Conservation (phyloP, 345 rosid genomes). For the Durio zibethinus region DNA sequence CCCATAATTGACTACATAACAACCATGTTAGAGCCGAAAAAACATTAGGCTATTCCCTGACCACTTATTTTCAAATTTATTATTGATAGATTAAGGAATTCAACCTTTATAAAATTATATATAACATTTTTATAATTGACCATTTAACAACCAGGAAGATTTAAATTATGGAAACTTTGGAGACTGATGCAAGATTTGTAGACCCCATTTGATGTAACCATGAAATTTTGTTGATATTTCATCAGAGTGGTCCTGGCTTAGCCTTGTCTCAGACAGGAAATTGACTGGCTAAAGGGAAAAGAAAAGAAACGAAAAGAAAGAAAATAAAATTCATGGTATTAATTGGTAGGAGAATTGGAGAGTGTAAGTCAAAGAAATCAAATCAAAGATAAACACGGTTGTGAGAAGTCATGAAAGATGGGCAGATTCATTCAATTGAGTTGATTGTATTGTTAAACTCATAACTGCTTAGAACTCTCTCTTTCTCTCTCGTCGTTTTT, state of each 20-base stretch:
- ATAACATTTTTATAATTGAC: neutral
- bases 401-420: constrained; percentile 26
- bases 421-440: constrained; percentile 25
- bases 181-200: constrained; percentile 1
- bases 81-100: neutral
- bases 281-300: neutral
- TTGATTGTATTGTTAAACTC: constrained; percentile 9
- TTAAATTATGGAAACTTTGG: neutral
- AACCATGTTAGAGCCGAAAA: neutral
- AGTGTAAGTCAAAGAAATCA: constrained; percentile 15
- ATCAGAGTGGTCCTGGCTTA: neutral
- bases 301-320: neutral
- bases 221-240: too few relatives aligned
- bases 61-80: neutral
- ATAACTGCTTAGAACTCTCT: neutral
- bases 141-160: neutral
- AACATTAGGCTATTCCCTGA: neutral
- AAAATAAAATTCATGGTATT: too few relatives aligned
- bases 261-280: neutral
- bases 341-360: neutral
- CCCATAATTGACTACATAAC: neutral
- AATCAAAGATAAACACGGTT: neutral
- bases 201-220: constrained; percentile 13
- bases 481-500: neutral
- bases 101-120: neutral